phyloP scores from a whole-genome alignment of 495 filamentous ascomycete species.

The Trichoderma erinaceum region DNA sequence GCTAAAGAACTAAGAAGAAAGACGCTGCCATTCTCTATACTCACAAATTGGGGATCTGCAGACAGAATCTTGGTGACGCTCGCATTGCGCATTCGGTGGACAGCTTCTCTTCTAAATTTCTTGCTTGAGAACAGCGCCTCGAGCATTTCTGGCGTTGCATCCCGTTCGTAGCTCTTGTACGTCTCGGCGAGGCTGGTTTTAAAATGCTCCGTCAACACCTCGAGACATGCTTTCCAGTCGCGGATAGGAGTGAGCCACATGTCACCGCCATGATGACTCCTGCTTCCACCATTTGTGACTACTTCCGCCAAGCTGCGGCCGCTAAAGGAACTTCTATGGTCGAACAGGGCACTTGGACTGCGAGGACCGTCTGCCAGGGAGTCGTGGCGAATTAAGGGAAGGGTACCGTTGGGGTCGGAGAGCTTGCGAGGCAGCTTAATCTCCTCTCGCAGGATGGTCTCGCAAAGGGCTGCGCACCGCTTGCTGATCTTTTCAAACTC shows the following conservation, averaged over 20 bases:
- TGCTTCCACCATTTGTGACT: background rate
- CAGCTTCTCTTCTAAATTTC: constrained; percentile 22
- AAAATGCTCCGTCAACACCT: constrained; percentile 25
- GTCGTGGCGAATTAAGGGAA: background rate
- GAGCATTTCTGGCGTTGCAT: constrained; percentile 24
- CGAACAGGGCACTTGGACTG: background rate
- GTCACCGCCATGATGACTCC: constrained; percentile 10
- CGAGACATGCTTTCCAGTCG: constrained; percentile 29
- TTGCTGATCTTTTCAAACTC: constrained; percentile 27
- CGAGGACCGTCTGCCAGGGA: background rate
- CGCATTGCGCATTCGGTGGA: constrained; percentile 28
- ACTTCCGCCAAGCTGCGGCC: constrained; percentile 8
- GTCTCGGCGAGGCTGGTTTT: constrained; percentile 24
- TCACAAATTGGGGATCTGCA: constrained; percentile 25
- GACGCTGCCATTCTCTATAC: background rate
- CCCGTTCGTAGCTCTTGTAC: constrained; percentile 29
- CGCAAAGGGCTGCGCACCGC: constrained; percentile 24
- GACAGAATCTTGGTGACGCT: constrained; percentile 30
- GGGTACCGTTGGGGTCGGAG: constrained; percentile 3
- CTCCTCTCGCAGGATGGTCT: constrained; percentile 20
- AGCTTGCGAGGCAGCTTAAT: background rate
- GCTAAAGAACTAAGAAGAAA: background rate
- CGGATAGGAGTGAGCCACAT: constrained; percentile 24
- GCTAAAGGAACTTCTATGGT: constrained; percentile 15
- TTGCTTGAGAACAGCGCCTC: constrained; percentile 26